Percentiles rank a stretch among this genome's conserved stretches.
Evolutionary conservation across 305 asterid species (phyloP).

Genomic region (Fraxinus greggii): DNA sequence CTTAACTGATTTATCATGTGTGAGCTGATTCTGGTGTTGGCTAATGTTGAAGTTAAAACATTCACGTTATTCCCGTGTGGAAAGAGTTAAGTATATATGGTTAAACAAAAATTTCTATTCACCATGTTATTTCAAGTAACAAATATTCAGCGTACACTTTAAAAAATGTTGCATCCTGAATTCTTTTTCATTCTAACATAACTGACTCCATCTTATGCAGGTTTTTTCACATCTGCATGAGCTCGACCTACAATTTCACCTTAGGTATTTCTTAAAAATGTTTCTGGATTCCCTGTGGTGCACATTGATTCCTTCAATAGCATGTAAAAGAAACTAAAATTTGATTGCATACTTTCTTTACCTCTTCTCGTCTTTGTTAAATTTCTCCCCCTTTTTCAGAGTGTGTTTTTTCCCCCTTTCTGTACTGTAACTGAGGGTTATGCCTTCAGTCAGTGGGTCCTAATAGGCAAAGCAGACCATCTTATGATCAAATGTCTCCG

Average conservation of each 20-base stretch:
- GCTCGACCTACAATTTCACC: constrained; percentile 89
- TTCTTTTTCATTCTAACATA: background rate
- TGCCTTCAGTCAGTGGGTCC: constrained; percentile 16
- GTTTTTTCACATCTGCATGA: constrained; percentile 95
- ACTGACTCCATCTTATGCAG: constrained; percentile 46
- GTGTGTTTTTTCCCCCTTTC: background rate
- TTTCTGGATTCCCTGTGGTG: background rate
- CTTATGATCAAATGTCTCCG: background rate
- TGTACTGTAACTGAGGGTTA: background rate
- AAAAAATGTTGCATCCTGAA: constrained; percentile 6
- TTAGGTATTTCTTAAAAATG: constrained; percentile 55
- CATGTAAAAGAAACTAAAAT: constrained; percentile 8
- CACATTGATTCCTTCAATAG: constrained; percentile 10
- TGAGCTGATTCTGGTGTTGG: constrained; percentile 12
- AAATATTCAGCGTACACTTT: background rate
- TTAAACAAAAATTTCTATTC: background rate
- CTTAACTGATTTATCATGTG: constrained; percentile 13
- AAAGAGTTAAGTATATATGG: background rate
- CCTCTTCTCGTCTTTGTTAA: background rate
- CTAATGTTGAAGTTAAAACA: background rate
- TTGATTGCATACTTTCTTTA: background rate
- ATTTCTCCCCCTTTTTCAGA: background rate
- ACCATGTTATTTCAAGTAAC: background rate
- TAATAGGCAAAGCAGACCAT: constrained; percentile 1
- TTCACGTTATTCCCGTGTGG: background rate